Percentiles rank a stretch among this genome's conserved stretches.
phyloP scores from a whole-genome alignment of 441 rosid genomes.

The Brassica hybrid region DNA sequence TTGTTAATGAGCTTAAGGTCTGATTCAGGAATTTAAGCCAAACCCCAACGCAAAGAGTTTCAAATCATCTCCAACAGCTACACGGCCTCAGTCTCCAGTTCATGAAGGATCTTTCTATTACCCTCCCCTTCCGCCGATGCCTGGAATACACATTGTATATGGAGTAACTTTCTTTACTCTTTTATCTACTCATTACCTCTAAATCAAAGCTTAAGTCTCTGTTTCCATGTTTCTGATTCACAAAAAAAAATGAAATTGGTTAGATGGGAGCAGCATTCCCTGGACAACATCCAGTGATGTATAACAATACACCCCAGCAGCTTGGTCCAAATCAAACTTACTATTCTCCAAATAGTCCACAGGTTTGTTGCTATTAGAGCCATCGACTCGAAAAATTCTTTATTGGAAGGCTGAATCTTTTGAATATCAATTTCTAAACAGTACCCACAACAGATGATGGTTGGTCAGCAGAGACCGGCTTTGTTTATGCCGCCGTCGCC shows the following conservation, averaged over 20 bases:
- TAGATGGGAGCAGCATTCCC: constrained; percentile 71
- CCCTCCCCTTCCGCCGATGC: constrained; percentile 65
- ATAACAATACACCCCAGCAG: constrained; percentile 68
- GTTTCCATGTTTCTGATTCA: constrained; percentile 19
- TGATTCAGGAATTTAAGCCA: constrained; percentile 83
- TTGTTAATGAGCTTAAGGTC: constrained; percentile 17
- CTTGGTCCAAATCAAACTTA: constrained; percentile 59
- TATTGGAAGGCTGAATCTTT: neutral
- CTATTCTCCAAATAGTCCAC: constrained; percentile 75
- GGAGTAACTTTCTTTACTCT: constrained; percentile 58
- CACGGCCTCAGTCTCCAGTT: constrained; percentile 73
- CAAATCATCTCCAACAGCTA: constrained; percentile 70
- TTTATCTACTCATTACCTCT: neutral
- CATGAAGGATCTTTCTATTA: constrained; percentile 71
- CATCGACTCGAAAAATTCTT: neutral
- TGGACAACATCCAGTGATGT: constrained; percentile 71
- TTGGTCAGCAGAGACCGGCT: constrained; percentile 40
- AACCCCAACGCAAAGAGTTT: constrained; percentile 98
- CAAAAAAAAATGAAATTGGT: constrained; percentile 32
- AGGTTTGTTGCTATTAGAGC: constrained; percentile 37
- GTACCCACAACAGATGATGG: constrained; percentile 38
- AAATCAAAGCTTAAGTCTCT: neutral
- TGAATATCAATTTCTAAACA: constrained; percentile 6
- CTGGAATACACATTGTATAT: constrained; percentile 64
- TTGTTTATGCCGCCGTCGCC: constrained; percentile 42